phyloP scores from a whole-genome alignment of 495 filamentous ascomycete genomes.

The Xylona heveae region DNA sequence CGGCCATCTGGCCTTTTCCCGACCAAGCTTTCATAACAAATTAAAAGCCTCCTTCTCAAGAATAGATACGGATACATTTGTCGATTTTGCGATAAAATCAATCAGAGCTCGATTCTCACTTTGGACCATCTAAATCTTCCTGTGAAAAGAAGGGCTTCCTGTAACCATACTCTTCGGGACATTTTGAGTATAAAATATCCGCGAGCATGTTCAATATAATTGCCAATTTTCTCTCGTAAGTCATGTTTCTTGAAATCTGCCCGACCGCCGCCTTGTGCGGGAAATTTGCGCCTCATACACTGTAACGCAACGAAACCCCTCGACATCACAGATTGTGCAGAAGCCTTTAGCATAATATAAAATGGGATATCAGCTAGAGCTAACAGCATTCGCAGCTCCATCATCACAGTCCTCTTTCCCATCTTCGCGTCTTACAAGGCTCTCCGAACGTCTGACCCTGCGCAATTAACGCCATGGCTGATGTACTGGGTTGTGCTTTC shows the following conservation, averaged over 20 bases:
- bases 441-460: slow-evolving; percentile 75
- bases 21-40: too few relatives aligned
- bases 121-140: background rate
- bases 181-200: slow-evolving; percentile 2
- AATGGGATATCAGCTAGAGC: too few relatives aligned
- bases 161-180: slow-evolving; percentile 8
- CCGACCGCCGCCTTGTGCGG: slow-evolving; percentile 5
- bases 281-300: slow-evolving; percentile 4
- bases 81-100: too few relatives aligned
- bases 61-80: too few relatives aligned
- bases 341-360: too few relatives aligned
- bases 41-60: too few relatives aligned
- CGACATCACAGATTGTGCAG: too few relatives aligned
- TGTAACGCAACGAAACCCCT: slow-evolving; percentile 1
- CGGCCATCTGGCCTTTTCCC: too few relatives aligned
- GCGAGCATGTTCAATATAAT: slow-evolving; percentile 59
- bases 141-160: slow-evolving; percentile 3
- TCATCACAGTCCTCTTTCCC: slow-evolving; percentile 83
- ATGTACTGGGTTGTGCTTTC: slow-evolving; percentile 97
- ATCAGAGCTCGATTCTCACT: too few relatives aligned
- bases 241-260: slow-evolving; percentile 6
- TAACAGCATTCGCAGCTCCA: too few relatives aligned
- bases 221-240: slow-evolving; percentile 39
- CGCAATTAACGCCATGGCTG: slow-evolving; percentile 89
- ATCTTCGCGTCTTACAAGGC: slow-evolving; percentile 97